Percentiles rank a stretch among this genome's conserved stretches.
These are phyloP conservation scores for Centella asiatica DNA, from an alignment of 129 eudicot genomes.

Conservation along the genomic window DNA sequence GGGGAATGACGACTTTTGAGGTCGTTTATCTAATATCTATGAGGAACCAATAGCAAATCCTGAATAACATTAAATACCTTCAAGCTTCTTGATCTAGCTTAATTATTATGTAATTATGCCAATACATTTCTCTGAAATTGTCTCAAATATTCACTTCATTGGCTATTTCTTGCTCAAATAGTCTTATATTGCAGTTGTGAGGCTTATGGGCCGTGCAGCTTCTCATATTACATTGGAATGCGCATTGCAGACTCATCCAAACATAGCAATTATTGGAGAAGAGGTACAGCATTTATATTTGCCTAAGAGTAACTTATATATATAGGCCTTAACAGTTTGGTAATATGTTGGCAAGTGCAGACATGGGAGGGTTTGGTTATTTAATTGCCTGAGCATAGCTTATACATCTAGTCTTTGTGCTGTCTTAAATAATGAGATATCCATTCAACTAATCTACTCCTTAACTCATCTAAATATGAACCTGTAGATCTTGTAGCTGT, in stretches of 20 bases:
- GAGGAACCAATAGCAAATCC: not conserved
- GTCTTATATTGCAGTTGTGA: conserved; percentile 51
- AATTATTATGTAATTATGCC: too few relatives aligned
- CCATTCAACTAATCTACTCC: too few relatives aligned
- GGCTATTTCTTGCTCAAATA: not conserved
- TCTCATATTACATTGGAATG: conserved; percentile 98
- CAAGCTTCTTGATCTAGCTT: not conserved
- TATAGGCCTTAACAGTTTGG: not conserved
- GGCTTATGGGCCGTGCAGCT: conserved; percentile 99
- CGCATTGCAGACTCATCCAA: conserved; percentile 98
- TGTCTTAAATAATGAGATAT: too few relatives aligned
- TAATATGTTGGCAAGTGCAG: too few relatives aligned
- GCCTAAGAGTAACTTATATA: not conserved
- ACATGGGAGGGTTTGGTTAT: too few relatives aligned
- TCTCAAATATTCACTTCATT: conserved; percentile 7
- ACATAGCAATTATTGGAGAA: conserved; percentile 89
- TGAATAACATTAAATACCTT: too few relatives aligned
- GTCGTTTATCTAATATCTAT: not conserved
- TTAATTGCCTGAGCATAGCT: too few relatives aligned
- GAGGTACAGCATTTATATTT: conserved; percentile 42
- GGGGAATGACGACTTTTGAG: too few relatives aligned
- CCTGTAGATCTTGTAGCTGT: too few relatives aligned
- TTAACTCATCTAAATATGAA: too few relatives aligned
- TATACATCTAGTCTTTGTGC: too few relatives aligned
- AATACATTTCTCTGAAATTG: not conserved